Base-by-base conservation (phyloP, 139 green algal species). In the Asterochloris erici region DNA sequence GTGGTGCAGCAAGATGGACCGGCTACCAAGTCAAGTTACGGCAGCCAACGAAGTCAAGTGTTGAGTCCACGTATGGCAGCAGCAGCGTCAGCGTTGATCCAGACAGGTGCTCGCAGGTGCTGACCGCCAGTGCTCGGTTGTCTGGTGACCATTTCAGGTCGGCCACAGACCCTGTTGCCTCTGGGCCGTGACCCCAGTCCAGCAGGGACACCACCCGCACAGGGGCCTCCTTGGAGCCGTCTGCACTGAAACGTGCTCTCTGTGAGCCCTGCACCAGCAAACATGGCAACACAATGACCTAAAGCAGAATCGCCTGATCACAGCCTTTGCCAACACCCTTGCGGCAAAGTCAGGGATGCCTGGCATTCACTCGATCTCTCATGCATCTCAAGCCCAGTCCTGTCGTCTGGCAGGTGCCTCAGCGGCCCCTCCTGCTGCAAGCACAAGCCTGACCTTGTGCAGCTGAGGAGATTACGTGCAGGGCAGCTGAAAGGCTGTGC, bases 111-210 rank as follows among this genome's bases (percentile, higher is more conserved):
- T 54, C 4, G 4, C 13, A 21, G 16, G 10, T 14, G 66, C 78
- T 73, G 19, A 88, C 90, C 1, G 90, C 88, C 62, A 93, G 77
- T 21, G 86, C 87, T 23, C 83, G 82, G 69, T 91, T 87, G 77
- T 96, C 92, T 15, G 92, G 88, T 0, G 92, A 93, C 94, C 94
- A 97, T 75, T 90, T 83, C 26, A 96, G 81, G 21, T 81, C 78
- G 24, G 80, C 68, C 19, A 94, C 91, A 0, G 85, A 79, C 17
- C 94, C 93, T 17, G 89, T 92, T 54, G 87, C 79, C 69, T 89
- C 68, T 11, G 82, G 61, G 26, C 81, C 86, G 69, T 93, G 91
- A 26, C 94, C 94, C 94, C 94, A 96, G 75, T 92, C 90, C 0
- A 86, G 70, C 73, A 96, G 82, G 10, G 92, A 93, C 62, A 97